Evolutionary conservation across 352 stramenopile species (phyloP), one percentile per base, ranked within the genome.

Genomic region (Phytopythium litorale): DNA sequence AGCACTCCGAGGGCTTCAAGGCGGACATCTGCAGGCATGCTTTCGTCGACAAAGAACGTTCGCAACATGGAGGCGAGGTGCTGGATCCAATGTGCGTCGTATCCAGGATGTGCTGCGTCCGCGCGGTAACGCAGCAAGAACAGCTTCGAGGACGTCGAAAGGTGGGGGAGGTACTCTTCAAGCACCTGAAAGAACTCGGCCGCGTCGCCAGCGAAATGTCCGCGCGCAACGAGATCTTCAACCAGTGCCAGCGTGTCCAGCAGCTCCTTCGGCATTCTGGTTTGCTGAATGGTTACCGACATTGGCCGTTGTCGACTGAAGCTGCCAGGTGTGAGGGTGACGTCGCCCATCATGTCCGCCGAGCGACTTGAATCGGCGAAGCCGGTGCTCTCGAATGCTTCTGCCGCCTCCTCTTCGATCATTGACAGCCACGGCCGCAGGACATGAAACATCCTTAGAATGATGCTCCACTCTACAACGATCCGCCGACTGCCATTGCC

Each of bases 391-490:
- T 58, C 53, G 23, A 32, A 32, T 32, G 21, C 16, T 25, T 21
- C 38, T n/a, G n/a, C n/a, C 11, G 13, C 15, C 7, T 66, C 65
- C 42, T 87, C 70, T 43, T 86, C 67, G 12, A 66, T 72, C 58
- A 75, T 73, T 2, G 80, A 86, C 12, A 95, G 66, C 86, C 86
- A 95, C 43, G 86, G 79, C 0, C 80, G 76, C 32, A 96, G 54
- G 15, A 71, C 68, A 8, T 66, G 64, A 23, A 96, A 75, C 71
- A 93, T 94, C 5, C 83, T 81, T 18, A 94, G 68, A 54, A 96
- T 90, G 56, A 96, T 84, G 51, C 91, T 84, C 87, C 87, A 96
- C 64, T 96, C 87, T 46, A 93, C 81, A 23, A 83, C 70, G 25
- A 93, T 56, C 33, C 67, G 68, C 15, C 61, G 53, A 21, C 37